Conservation (phyloP, 306 rosid genomes). For the Quercus mongolica region DNA sequence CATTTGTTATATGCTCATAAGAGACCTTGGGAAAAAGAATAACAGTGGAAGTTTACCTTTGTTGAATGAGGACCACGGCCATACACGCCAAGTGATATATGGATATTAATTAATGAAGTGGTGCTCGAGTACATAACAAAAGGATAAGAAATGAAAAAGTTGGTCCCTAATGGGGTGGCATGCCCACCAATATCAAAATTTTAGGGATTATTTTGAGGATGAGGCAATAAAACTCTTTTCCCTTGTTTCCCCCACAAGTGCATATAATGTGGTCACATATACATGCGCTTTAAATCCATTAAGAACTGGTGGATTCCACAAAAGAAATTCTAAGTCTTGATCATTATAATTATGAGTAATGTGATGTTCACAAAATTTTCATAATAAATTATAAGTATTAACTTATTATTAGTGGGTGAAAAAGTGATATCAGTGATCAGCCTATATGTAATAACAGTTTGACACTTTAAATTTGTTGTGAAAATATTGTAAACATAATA, state of each 20-base stretch:
- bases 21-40: too few species aligned
- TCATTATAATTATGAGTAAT: neutral
- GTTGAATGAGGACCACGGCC: too few species aligned
- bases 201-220: slow-evolving; percentile 12
- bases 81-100: too few species aligned
- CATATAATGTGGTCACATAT: neutral
- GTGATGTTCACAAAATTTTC: too few species aligned
- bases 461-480: too few species aligned
- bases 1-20: too few species aligned
- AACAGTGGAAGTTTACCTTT: too few species aligned
- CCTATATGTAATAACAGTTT: too few species aligned
- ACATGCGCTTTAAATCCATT: neutral
- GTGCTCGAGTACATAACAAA: neutral
- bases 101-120: neutral
- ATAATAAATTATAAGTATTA: too few species aligned
- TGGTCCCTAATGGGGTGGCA: slow-evolving; percentile 4
- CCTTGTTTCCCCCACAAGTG: slow-evolving; percentile 1
- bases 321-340: neutral
- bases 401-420: too few species aligned
- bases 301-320: slow-evolving; percentile 27
- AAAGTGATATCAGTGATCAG: too few species aligned
- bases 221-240: slow-evolving; percentile 17
- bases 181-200: neutral
- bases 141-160: neutral
- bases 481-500: too few species aligned